Evolutionary conservation across 2,329 filamentous ascomycete genomes (phyloP), one percentile per base, ranked within the genome.

Genomic region (Geosmithia morbida): DNA sequence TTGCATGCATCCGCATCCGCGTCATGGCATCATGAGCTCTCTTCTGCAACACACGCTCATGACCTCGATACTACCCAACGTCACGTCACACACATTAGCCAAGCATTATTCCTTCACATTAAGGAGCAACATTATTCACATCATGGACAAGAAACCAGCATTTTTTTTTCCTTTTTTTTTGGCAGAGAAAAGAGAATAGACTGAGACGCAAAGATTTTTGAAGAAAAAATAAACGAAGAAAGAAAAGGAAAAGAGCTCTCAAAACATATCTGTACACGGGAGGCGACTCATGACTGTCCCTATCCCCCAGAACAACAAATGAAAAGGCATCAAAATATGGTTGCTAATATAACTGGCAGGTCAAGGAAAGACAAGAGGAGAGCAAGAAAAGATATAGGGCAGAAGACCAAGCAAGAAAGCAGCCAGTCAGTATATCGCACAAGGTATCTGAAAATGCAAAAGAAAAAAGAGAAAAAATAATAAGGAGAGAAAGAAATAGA

Each of bases 371-470:
- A 45, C 17, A 22, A 30, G 7, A n/a, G 18, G 44, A 49, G 43
- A 7, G 14, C 10, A 44, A 43, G 22, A 19, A 33, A 41, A 45
- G 20, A 43, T 42, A 29, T 17, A 41, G 17, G 37, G 18, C 41
- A 7, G 30, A 26, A 46, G n/a, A 44, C 43, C n/a, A 11, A 48
- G 48, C 46, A 49, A 44, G 46, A 54, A 52, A 50, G 49, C 51
- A 45, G 49, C 49, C 56, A 63, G 57, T 65, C 59, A 63, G 62
- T 72, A 71, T 72, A 72, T 75, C 67, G 71, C 75, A 76, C 72
- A 76, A 51, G 50, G 51, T 51, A 53, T 51, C 50, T 51, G 48
- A 26, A 37, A 33, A 29, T 5, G 22, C 43, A 19, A 41, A 41
- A 42, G 16, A 20, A 41, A 40, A 46, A 26, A 44, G 40, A 17